Conservation (phyloP, 106 monocot species). For the Acorus calamus region DNA sequence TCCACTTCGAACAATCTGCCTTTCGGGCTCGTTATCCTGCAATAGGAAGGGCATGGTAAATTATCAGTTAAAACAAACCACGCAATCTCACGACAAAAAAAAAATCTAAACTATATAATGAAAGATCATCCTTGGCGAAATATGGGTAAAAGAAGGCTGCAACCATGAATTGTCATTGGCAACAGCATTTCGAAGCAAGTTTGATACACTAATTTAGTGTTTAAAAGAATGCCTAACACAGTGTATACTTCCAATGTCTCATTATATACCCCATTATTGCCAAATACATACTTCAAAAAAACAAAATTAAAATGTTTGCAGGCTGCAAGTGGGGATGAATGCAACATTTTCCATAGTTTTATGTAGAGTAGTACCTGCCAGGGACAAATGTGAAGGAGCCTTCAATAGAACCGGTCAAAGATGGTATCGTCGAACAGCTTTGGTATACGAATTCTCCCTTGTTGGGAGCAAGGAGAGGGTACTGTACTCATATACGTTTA, state of each 20-base stretch:
- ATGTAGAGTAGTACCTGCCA: conserved; percentile 54
- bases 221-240: background rate
- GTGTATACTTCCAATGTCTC: background rate
- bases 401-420: conserved; percentile 54
- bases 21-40: conserved; percentile 50
- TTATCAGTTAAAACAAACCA: too few species aligned
- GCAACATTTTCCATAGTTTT: background rate
- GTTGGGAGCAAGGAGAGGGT: conserved; percentile 42
- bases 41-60: too few species aligned
- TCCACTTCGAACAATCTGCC: conserved; percentile 64
- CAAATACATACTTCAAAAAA: too few species aligned
- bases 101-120: too few species aligned
- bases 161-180: too few species aligned
- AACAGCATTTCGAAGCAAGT: too few species aligned
- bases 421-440: conserved; percentile 51
- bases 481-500: conserved; percentile 39
- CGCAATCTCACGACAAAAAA: too few species aligned
- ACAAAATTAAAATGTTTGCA: too few species aligned
- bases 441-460: conserved; percentile 83
- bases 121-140: too few species aligned
- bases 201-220: background rate
- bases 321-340: background rate
- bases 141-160: too few species aligned
- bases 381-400: conserved; percentile 95
- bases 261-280: too few species aligned